Evolutionary conservation across 1,139 yeast genomes (phyloP).

Genomic region (Yamadazyma aaseri): DNA sequence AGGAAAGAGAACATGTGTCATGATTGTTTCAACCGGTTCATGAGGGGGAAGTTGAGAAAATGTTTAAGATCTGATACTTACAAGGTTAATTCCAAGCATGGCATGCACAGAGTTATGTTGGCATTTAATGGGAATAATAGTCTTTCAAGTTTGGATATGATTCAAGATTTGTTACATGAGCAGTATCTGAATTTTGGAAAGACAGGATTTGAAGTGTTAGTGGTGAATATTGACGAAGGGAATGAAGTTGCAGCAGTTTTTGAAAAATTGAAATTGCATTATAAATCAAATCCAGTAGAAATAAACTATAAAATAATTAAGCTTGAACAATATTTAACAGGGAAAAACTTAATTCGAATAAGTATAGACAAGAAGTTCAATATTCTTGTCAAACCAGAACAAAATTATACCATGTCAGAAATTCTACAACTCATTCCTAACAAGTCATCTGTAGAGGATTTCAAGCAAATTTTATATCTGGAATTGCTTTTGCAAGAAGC

Average conservation of each 20-base stretch:
- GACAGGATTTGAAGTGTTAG: constrained; percentile 64
- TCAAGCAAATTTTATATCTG: constrained; percentile 47
- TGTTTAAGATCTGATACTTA: constrained; percentile 68
- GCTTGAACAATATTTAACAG: constrained; percentile 34
- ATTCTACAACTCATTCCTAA: constrained; percentile 39
- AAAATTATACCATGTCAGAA: constrained; percentile 19
- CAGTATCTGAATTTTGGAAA: constrained; percentile 65
- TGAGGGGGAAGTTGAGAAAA: constrained; percentile 77
- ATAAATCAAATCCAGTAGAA: constrained; percentile 8
- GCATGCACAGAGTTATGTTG: constrained; percentile 48
- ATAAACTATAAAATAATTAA: constrained; percentile 38
- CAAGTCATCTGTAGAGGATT: constrained; percentile 64
- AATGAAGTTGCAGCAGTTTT: constrained; percentile 20
- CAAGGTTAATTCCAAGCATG: constrained; percentile 50
- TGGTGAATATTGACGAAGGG: constrained; percentile 51
- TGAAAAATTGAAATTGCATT: constrained; percentile 20
- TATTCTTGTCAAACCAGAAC: constrained; percentile 17
- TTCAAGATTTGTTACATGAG: constrained; percentile 58
- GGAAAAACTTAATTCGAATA: constrained; percentile 25
- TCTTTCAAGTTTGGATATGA: constrained; percentile 63
- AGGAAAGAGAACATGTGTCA: constrained; percentile 73
- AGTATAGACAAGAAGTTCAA: constrained; percentile 27
- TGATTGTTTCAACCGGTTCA: constrained; percentile 68
- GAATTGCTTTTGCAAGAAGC: constrained; percentile 53
- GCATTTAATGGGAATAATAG: constrained; percentile 67